Evolutionary conservation across 345 rosid genomes (phyloP).

Genomic region (Hibiscus trionum): DNA sequence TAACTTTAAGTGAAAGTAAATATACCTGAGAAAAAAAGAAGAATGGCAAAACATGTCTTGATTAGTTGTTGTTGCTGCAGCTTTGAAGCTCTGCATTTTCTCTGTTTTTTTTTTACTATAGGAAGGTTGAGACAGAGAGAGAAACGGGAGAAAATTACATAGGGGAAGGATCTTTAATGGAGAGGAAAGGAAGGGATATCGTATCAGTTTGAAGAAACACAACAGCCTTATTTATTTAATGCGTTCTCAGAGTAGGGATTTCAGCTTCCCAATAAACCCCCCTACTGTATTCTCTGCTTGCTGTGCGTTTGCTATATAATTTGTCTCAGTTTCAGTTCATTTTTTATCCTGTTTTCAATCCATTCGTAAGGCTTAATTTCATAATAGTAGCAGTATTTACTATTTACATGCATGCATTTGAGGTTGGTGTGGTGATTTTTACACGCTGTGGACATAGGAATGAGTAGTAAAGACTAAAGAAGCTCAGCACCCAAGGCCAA

Average conservation of each 20-base stretch:
- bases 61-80: conserved; percentile 27
- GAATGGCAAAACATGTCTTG: conserved; percentile 59
- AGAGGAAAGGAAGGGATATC: conserved; percentile 9
- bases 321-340: background rate
- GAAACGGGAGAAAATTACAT: conserved; percentile 16
- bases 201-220: conserved; percentile 1
- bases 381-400: background rate
- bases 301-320: background rate
- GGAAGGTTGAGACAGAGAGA: background rate
- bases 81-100: conserved; percentile 74
- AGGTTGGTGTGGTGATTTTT: background rate
- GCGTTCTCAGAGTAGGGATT: conserved; percentile 61
- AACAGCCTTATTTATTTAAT: conserved; percentile 31
- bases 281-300: conserved; percentile 12
- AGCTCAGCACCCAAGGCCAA: conserved; percentile 16
- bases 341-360: no score
- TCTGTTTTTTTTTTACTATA: background rate
- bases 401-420: background rate
- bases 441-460: conserved; percentile 3
- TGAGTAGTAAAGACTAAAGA: background rate
- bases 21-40: conserved; percentile 64
- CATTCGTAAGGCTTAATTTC: no score
- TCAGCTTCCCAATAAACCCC: conserved; percentile 64
- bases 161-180: conserved; percentile 24
- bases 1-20: background rate